A percentile compares a stretch with the other conserved stretches of the same genome.
These are phyloP conservation scores for Kodamaea ohmeri DNA, from an alignment of 1,139 yeast species.

Conservation along the genomic window DNA sequence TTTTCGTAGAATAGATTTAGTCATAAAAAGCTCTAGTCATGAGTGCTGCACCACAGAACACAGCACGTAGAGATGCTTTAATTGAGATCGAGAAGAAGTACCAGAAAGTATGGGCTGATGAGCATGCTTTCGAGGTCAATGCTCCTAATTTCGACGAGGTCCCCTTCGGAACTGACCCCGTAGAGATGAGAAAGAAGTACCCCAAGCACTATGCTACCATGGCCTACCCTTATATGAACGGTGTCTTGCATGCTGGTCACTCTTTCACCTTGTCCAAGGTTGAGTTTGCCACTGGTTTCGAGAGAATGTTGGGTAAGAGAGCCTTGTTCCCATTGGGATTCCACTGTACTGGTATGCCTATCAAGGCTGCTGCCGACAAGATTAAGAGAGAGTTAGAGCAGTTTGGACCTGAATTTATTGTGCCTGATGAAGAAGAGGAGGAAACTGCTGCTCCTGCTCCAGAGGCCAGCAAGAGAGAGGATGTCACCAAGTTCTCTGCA, in stretches of 20 bases:
- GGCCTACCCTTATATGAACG: slow-evolving; percentile 99
- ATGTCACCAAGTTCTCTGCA: slow-evolving; percentile 86
- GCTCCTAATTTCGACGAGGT: slow-evolving; percentile 76
- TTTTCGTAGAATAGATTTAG: slow-evolving; percentile 7
- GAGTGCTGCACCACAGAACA: slow-evolving; percentile 51
- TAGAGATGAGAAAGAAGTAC: slow-evolving; percentile 68
- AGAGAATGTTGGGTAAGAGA: slow-evolving; percentile 89
- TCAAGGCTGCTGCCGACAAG: slow-evolving; percentile 95
- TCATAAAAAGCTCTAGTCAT: slow-evolving; percentile 18
- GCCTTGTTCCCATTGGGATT: slow-evolving; percentile 96
- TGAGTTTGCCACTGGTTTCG: slow-evolving; percentile 91
- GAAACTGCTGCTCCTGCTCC: slow-evolving; percentile 38
- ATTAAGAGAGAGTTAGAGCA: slow-evolving; percentile 86
- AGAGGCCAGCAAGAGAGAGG: slow-evolving; percentile 53
- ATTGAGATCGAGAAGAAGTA: slow-evolving; percentile 87
- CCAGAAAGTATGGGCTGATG: slow-evolving; percentile 84
- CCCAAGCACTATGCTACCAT: slow-evolving; percentile 91
- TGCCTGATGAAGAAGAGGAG: slow-evolving; percentile 58
- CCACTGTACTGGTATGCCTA: slow-evolving; percentile 99
- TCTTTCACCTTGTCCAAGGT: slow-evolving; percentile 92
- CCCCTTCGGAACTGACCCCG: slow-evolving; percentile 53
- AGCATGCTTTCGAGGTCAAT: slow-evolving; percentile 78
- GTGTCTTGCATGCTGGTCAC: slow-evolving; percentile 97
- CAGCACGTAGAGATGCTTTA: slow-evolving; percentile 91
- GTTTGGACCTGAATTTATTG: slow-evolving; percentile 80